These are phyloP conservation scores for Leishmania martiniquensis DNA, from an alignment of 208 protist genomes.

Conservation along the genomic window DNA sequence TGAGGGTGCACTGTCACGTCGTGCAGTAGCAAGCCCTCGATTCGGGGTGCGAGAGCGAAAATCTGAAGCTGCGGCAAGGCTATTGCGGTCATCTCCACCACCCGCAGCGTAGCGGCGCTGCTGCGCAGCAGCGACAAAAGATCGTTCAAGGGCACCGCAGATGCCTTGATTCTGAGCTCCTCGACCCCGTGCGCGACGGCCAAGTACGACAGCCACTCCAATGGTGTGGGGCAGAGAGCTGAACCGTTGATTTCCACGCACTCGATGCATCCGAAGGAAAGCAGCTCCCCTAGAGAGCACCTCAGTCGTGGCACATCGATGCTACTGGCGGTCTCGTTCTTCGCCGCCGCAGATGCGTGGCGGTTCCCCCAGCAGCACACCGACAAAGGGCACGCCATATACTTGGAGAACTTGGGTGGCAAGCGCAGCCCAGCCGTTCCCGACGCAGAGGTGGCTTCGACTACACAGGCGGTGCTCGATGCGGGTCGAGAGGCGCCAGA, in stretches of 20 bases:
- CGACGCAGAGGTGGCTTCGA: not conserved
- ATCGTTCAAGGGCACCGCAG: constrained; percentile 22
- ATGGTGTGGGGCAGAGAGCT: constrained; percentile 13
- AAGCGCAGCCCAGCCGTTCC: constrained; percentile 1
- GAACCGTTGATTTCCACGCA: constrained; percentile 23
- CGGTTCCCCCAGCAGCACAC: constrained; percentile 23
- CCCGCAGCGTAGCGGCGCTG: constrained; percentile 19
- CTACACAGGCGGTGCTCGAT: not conserved
- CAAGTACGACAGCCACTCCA: constrained; percentile 21
- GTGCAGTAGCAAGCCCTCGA: constrained; percentile 29
- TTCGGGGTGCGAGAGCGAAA: constrained; percentile 20
- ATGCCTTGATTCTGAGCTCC: constrained; percentile 24
- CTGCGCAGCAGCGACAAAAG: constrained; percentile 28
- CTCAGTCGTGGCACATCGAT: constrained; percentile 10
- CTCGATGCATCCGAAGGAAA: constrained; percentile 26
- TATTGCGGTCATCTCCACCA: constrained; percentile 21
- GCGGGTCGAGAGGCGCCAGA: constrained; percentile 2
- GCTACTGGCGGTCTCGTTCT: constrained; percentile 8
- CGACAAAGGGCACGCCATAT: constrained; percentile 11
- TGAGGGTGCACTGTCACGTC: constrained; percentile 25
- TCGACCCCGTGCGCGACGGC: constrained; percentile 7
- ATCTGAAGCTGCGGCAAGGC: constrained; percentile 29
- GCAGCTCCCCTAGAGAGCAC: constrained; percentile 29
- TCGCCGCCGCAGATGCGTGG: constrained; percentile 10
- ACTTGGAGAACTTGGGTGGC: constrained; percentile 7